phyloP scores from a whole-genome alignment of 176 grass and related monocot genomes.

The Pontederia crassipes region DNA sequence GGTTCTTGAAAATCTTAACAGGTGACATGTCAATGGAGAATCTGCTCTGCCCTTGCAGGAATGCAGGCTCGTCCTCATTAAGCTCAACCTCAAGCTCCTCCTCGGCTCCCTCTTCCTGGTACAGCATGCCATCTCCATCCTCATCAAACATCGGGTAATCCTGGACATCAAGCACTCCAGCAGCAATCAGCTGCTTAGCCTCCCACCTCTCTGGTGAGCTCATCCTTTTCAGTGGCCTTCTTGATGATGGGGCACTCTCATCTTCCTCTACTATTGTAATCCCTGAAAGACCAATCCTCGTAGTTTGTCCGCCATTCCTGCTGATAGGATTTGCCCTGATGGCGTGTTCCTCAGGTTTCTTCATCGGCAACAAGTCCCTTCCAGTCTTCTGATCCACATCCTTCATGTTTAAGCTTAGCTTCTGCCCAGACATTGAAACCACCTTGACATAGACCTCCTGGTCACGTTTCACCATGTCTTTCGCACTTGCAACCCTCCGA shows the following conservation, averaged over 20 bases:
- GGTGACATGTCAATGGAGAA: slow-evolving; percentile 88
- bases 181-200: slow-evolving; percentile 76
- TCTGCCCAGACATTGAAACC: slow-evolving; percentile 61
- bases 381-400: slow-evolving; percentile 91
- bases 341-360: slow-evolving; percentile 33
- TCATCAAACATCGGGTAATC: slow-evolving; percentile 78
- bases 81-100: slow-evolving; percentile 86
- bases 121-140: slow-evolving; percentile 65
- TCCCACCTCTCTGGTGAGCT: slow-evolving; percentile 95
- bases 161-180: slow-evolving; percentile 58
- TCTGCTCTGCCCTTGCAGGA: slow-evolving; percentile 78
- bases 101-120: slow-evolving; percentile 84
- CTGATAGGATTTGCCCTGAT: slow-evolving; percentile 45
- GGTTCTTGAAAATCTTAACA: slow-evolving; percentile 96
- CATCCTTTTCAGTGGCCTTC: slow-evolving; percentile 59
- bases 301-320: slow-evolving; percentile 19
- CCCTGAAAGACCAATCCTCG: slow-evolving; percentile 64
- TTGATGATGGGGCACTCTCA: slow-evolving; percentile 32
- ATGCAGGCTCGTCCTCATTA: slow-evolving; percentile 86
- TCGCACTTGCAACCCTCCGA: slow-evolving; percentile 48
- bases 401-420: slow-evolving; percentile 61
- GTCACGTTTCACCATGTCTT: slow-evolving; percentile 67
- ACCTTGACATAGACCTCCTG: slow-evolving; percentile 82
- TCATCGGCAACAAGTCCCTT: slow-evolving; percentile 62
- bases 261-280: slow-evolving; percentile 67